These are phyloP conservation scores for Plasmodium gallinaceum DNA, from an alignment of 169 alveolate species.

Conservation along the genomic window DNA sequence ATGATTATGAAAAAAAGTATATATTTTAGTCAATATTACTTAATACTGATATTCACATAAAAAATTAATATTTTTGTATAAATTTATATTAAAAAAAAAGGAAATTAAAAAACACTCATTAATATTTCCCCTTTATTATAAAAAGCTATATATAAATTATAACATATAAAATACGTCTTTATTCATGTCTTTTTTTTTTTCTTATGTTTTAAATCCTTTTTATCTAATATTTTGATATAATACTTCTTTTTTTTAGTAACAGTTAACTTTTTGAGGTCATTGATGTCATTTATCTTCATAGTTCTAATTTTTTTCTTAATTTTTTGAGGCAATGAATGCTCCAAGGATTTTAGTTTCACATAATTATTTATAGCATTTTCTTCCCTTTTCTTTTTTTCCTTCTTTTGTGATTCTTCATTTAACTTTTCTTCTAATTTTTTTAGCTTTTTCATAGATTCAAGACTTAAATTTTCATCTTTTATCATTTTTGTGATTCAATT, in stretches of 20 bases:
- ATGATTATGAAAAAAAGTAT: too few species aligned
- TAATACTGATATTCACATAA: too few species aligned
- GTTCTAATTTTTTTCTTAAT: constrained; percentile 65
- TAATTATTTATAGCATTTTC: constrained; percentile 30
- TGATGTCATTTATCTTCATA: constrained; percentile 42
- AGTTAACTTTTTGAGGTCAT: constrained; percentile 60
- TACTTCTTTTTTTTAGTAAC: constrained; percentile 66
- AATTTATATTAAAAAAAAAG: too few species aligned
- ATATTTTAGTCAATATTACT: not conserved
- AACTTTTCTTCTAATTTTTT: constrained; percentile 68
- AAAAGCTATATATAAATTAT: too few species aligned
- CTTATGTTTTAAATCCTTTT: constrained; percentile 36
- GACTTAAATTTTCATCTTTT: constrained; percentile 56
- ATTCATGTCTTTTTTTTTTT: constrained; percentile 1
- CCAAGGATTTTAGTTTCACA: constrained; percentile 50
- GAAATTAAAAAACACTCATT: too few species aligned
- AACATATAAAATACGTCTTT: not conserved
- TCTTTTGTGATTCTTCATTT: constrained; percentile 39
- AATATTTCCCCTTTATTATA: too few species aligned
- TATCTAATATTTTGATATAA: constrained; percentile 60
- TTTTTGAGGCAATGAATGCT: constrained; percentile 44
- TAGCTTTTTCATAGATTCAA: constrained; percentile 53
- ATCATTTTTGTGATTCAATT: constrained; percentile 34
- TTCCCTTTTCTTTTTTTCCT: constrained; percentile 30
- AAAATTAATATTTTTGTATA: too few species aligned